Base-by-base conservation (phyloP, 306 rosid species). In the Geum urbanum region DNA sequence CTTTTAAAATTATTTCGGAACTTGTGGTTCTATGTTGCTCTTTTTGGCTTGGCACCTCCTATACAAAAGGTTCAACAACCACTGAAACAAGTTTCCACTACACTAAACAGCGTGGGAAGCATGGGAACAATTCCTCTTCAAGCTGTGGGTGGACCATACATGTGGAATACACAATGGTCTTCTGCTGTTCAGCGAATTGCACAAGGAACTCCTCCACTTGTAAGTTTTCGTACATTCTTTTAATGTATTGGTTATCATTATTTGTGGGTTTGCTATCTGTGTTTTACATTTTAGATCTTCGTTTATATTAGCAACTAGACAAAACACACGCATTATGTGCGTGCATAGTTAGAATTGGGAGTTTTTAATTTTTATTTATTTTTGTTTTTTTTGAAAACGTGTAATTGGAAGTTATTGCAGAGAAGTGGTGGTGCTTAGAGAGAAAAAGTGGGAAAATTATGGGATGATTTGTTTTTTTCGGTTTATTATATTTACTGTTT, bases 171-270 rank as follows among this genome's bases (percentile, higher is more conserved):
- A 37, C 87, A 82, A 73, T 94, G 99, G 97, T 85, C 87, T 81
- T 78, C 87, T 76, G 95, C 99, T 74, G 99, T 91, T 70, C 91
- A 81, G 80, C 76, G 75, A 61, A 94, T 94, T 81, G 89, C 99
- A 64, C 97, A 80, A 75, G 99, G 99, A 76, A 94, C 99, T 74
- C 99, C 99, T 83, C 95, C 99, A 69, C 95, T 94, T 44, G 99
- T 94, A 88, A 87, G 99, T 85, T 78, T 16, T 50, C 12, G 24
- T 54, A 44, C 59, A 40, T 6, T 62, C 16, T 37, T 27, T 55
- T 43, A 52, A 53, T 13, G 0, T 45, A 14, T 39, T 48, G 35
- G 46, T 35, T 66, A 39, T 0, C 16, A 27, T 22, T 4, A 7
- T 66, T 8, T 8, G 24, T 10, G 55, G 70, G 57, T 48, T 7